Evolutionary conservation across 2,329 filamentous ascomycete species (phyloP).

Genomic region (Mollisiaceae sp.): DNA sequence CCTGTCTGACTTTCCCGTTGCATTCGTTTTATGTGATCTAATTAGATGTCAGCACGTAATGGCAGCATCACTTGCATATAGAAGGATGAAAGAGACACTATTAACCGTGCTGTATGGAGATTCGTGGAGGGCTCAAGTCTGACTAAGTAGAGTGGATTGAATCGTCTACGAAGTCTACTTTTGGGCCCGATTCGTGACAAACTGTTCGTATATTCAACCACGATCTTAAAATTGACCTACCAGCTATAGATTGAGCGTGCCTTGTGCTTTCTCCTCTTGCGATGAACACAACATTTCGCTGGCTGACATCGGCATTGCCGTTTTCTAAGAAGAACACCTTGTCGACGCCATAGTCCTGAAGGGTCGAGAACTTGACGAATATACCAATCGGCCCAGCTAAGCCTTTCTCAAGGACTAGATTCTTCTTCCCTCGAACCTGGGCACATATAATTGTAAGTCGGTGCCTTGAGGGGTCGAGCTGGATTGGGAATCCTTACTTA

Average conservation of each 20-base stretch:
- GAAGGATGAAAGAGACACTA: conserved; percentile 46
- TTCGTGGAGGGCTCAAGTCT: conserved; percentile 61
- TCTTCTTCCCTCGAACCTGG: conserved; percentile 98
- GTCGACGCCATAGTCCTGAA: conserved; percentile 97
- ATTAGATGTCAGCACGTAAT: conserved; percentile 61
- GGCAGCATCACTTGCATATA: conserved; percentile 53
- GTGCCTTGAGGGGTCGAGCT: conserved; percentile 25
- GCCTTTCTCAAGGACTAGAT: conserved; percentile 89
- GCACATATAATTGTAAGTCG: conserved; percentile 41
- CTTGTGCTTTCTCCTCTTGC: conserved; percentile 87
- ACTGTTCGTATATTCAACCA: background rate
- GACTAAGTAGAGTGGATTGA: conserved; percentile 58
- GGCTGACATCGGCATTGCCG: conserved; percentile 89
- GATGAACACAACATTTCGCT: conserved; percentile 94
- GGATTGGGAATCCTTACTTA: conserved; percentile 62
- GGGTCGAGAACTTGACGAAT: conserved; percentile 91
- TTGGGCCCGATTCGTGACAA: conserved; percentile 50
- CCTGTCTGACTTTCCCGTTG: conserved; percentile 86
- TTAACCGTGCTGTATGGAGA: conserved; percentile 46
- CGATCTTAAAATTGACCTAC: conserved; percentile 54
- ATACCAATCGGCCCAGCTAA: conserved; percentile 88
- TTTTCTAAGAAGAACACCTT: conserved; percentile 98
- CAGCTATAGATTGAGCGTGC: conserved; percentile 84
- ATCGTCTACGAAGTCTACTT: conserved; percentile 64
- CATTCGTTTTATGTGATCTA: conserved; percentile 90